phyloP scores from a whole-genome alignment of 2,329 filamentous ascomycete species.

The Parascedosporium putredinis region DNA sequence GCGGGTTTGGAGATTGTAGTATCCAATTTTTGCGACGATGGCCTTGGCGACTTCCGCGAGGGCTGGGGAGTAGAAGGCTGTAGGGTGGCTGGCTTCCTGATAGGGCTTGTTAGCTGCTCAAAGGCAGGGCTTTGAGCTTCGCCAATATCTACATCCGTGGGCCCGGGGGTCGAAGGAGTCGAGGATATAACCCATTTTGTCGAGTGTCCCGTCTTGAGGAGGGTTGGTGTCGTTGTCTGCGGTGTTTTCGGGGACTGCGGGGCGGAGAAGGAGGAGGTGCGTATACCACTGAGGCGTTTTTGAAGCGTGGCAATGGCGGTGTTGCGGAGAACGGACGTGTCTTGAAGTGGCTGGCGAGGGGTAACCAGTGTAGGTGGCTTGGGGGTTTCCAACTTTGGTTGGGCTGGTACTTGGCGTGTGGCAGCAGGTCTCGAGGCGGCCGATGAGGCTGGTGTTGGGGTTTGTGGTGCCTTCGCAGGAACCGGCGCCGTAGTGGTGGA shows the following conservation, averaged over 20 bases:
- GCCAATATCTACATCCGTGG: slow-evolving; percentile 17
- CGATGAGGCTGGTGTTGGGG: background rate
- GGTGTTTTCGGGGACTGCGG: slow-evolving; percentile 6
- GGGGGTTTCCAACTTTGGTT: slow-evolving; percentile 8
- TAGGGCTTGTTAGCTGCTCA: slow-evolving; percentile 47
- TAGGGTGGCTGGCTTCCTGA: slow-evolving; percentile 27
- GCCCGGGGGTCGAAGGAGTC: slow-evolving; percentile 47
- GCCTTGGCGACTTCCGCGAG: slow-evolving; percentile 18
- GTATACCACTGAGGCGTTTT: slow-evolving; percentile 1
- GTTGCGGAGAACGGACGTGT: slow-evolving; percentile 1
- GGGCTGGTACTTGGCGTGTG: slow-evolving; percentile 1
- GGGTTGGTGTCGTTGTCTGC: slow-evolving; percentile 14
- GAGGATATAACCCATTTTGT: slow-evolving; percentile 50
- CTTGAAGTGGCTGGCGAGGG: background rate
- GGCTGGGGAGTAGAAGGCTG: slow-evolving; percentile 21
- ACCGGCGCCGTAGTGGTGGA: background rate
- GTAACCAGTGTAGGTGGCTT: background rate
- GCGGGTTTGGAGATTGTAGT: slow-evolving; percentile 5
- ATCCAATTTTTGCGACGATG: slow-evolving; percentile 11
- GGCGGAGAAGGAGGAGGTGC: slow-evolving; percentile 2
- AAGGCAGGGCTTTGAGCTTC: slow-evolving; percentile 40
- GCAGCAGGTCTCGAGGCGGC: background rate
- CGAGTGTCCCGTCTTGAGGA: slow-evolving; percentile 28
- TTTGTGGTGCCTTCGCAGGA: background rate
- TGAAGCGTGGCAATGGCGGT: slow-evolving; percentile 4